phyloP scores from a whole-genome alignment of 2,329 filamentous ascomycete genomes.

The Ophiocordyceps unilateralis region DNA sequence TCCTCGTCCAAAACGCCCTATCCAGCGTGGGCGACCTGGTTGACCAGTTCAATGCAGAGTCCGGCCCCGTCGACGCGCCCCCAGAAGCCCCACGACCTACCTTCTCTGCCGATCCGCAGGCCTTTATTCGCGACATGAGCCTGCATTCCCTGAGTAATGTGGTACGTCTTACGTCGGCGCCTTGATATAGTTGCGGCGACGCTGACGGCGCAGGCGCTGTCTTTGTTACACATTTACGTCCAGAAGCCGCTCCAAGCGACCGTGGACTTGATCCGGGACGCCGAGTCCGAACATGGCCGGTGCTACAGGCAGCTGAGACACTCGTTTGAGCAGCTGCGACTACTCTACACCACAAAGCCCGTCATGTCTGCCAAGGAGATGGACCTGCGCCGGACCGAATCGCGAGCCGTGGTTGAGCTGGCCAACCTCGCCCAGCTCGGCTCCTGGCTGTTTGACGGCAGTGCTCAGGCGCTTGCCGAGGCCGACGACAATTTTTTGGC shows the following conservation, averaged over 20 bases:
- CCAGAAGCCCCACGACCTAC: conserved; percentile 7
- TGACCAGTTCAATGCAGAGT: conserved; percentile 12
- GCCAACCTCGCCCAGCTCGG: conserved; percentile 31
- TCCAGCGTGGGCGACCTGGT: conserved; percentile 21
- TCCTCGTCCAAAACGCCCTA: conserved; percentile 23
- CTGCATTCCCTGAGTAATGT: conserved; percentile 22
- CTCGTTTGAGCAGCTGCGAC: conserved; percentile 16
- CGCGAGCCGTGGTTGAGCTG: conserved; percentile 22
- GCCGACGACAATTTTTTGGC: conserved; percentile 28
- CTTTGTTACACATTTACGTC: conserved; percentile 19
- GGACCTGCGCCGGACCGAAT: conserved; percentile 15
- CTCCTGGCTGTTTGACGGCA: conserved; percentile 19
- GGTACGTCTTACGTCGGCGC: conserved; percentile 13
- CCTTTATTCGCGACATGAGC: conserved; percentile 20
- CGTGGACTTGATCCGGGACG: conserved; percentile 14
- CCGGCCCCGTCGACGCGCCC: conserved; percentile 11
- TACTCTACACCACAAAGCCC: conserved; percentile 15
- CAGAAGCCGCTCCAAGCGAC: conserved; percentile 19
- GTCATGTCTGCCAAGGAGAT: conserved; percentile 17
- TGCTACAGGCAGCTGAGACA: conserved; percentile 14
- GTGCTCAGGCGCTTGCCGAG: conserved; percentile 20
- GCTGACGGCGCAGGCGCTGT: conserved; percentile 15
- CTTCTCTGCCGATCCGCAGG: conserved; percentile 19
- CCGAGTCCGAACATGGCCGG: conserved; percentile 15
- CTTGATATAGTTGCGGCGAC: neutral